Evolutionary conservation across 2,329 filamentous ascomycete genomes (phyloP).

Genomic region (Aspergillus sp.): DNA sequence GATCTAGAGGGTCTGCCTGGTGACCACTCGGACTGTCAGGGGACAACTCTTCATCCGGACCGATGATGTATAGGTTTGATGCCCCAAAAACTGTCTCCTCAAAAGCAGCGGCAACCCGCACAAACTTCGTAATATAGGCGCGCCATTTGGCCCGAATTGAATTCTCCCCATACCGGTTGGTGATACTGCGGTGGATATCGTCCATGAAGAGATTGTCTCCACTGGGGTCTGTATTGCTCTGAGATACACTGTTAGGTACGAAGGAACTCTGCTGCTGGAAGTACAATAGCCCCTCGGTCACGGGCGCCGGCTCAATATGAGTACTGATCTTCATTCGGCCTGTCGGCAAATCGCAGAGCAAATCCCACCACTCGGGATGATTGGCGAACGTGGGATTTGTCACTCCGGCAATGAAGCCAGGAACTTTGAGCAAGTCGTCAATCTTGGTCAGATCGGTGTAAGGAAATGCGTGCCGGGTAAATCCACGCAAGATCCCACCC

Average conservation of each 20-base stretch:
- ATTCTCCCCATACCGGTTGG: slow-evolving; percentile 79
- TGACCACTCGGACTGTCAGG: slow-evolving; percentile 48
- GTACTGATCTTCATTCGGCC: slow-evolving; percentile 93
- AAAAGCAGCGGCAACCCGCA: slow-evolving; percentile 84
- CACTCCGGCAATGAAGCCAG: slow-evolving; percentile 95
- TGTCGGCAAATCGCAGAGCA: slow-evolving; percentile 86
- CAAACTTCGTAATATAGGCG: slow-evolving; percentile 91
- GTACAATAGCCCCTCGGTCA: slow-evolving; percentile 79
- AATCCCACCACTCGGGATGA: slow-evolving; percentile 97
- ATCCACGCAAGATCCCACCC: slow-evolving; percentile 85
- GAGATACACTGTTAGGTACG: slow-evolving; percentile 18
- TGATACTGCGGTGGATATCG: slow-evolving; percentile 76
- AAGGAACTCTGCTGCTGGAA: slow-evolving; percentile 68
- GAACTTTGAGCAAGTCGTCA: slow-evolving; percentile 90
- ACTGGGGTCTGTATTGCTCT: slow-evolving; percentile 59
- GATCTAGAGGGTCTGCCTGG: slow-evolving; percentile 29
- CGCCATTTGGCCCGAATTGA: slow-evolving; percentile 90
- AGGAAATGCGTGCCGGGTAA: slow-evolving; percentile 92
- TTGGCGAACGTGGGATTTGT: slow-evolving; percentile 95
- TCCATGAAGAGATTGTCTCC: slow-evolving; percentile 88
- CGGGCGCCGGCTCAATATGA: slow-evolving; percentile 72
- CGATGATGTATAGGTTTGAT: slow-evolving; percentile 75
- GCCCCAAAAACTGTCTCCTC: slow-evolving; percentile 95
- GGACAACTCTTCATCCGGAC: slow-evolving; percentile 59
- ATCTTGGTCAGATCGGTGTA: slow-evolving; percentile 98